phyloP scores from a whole-genome alignment of 306 rosid genomes.

The Fagus crenata region DNA sequence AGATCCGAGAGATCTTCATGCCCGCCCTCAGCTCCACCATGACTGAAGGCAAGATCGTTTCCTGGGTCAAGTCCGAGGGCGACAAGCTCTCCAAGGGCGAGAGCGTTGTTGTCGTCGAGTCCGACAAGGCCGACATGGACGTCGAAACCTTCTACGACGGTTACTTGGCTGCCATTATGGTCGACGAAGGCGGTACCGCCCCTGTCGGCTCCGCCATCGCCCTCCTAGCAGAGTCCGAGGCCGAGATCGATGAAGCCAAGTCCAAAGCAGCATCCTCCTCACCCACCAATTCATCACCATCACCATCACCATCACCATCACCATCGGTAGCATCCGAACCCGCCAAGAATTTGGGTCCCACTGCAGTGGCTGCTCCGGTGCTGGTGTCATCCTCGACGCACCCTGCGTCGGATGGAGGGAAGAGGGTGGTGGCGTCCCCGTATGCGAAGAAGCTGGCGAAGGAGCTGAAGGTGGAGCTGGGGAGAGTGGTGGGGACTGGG shows the following conservation, averaged over 20 bases:
- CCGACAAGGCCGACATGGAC: slow-evolving; percentile 99
- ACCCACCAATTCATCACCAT: slow-evolving; percentile 32
- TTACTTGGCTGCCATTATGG: slow-evolving; percentile 86
- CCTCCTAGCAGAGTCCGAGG: slow-evolving; percentile 78
- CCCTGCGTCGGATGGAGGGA: slow-evolving; percentile 94
- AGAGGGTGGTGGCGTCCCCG: slow-evolving; percentile 86
- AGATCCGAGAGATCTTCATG: slow-evolving; percentile 98
- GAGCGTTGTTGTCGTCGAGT: slow-evolving; percentile 96
- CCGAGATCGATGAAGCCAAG: slow-evolving; percentile 70
- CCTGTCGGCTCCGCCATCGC: slow-evolving; percentile 91
- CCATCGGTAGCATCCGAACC: slow-evolving; percentile 26
- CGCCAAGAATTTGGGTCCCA: slow-evolving; percentile 38
- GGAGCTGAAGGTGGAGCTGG: slow-evolving; percentile 79
- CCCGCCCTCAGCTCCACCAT: slow-evolving; percentile 97
- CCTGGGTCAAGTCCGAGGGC: slow-evolving; percentile 95
- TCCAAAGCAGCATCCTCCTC: slow-evolving; percentile 51
- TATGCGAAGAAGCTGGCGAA: slow-evolving; percentile 93
- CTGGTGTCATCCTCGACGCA: slow-evolving; percentile 49
- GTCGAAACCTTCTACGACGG: slow-evolving; percentile 99
- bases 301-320: background rate
- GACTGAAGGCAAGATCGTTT: slow-evolving; percentile 95
- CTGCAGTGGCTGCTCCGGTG: slow-evolving; percentile 14
- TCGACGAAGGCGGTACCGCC: slow-evolving; percentile 85
- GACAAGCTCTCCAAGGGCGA: slow-evolving; percentile 92
- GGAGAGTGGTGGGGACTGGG: slow-evolving; percentile 65